Percentiles rank a stretch among this genome's conserved stretches.
These are phyloP conservation scores for Galeopsis tetrahit DNA, from an alignment of 257 asterid species.

Conservation along the genomic window DNA sequence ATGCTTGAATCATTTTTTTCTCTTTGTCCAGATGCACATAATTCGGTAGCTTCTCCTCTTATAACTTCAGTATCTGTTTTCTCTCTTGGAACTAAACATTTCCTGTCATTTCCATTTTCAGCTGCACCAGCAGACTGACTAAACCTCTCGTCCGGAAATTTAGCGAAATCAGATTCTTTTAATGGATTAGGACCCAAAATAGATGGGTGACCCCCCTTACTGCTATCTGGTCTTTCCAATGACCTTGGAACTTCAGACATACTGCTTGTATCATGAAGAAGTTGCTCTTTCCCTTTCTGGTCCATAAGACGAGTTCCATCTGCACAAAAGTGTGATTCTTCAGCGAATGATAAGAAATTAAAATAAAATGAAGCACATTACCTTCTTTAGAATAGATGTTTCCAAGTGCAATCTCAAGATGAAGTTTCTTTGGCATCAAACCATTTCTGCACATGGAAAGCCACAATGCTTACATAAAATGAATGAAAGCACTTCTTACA, in stretches of 20 bases:
- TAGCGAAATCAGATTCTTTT: slow-evolving; percentile 59
- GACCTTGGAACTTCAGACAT: slow-evolving; percentile 57
- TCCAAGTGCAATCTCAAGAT: slow-evolving; percentile 98
- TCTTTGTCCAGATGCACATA: slow-evolving; percentile 56
- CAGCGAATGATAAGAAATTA: slow-evolving; percentile 22
- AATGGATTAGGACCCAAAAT: slow-evolving; percentile 44
- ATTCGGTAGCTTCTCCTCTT: slow-evolving; percentile 58
- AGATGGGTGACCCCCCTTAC: slow-evolving; percentile 51
- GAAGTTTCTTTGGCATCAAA: slow-evolving; percentile 88
- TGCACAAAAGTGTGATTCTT: slow-evolving; percentile 45
- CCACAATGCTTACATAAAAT: slow-evolving; percentile 30
- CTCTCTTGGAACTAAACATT: slow-evolving; percentile 48
- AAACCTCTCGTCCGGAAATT: slow-evolving; percentile 58
- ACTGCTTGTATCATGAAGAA: slow-evolving; percentile 54
- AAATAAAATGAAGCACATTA: slow-evolving; percentile 41
- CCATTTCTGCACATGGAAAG: slow-evolving; percentile 72
- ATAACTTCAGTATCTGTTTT: slow-evolving; percentile 50
- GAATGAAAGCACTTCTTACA: slow-evolving; percentile 26
- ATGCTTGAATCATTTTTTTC: slow-evolving; percentile 54
- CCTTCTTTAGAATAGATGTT: slow-evolving; percentile 81
- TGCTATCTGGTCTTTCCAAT: slow-evolving; percentile 56
- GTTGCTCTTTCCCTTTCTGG: slow-evolving; percentile 79
- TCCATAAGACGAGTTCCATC: slow-evolving; percentile 74
- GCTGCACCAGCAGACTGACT: slow-evolving; percentile 42
- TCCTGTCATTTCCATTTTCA: slow-evolving; percentile 69